Conservation (phyloP, 192 early-diverging fungal genomes). For the Entomortierella chlamydospora region DNA sequence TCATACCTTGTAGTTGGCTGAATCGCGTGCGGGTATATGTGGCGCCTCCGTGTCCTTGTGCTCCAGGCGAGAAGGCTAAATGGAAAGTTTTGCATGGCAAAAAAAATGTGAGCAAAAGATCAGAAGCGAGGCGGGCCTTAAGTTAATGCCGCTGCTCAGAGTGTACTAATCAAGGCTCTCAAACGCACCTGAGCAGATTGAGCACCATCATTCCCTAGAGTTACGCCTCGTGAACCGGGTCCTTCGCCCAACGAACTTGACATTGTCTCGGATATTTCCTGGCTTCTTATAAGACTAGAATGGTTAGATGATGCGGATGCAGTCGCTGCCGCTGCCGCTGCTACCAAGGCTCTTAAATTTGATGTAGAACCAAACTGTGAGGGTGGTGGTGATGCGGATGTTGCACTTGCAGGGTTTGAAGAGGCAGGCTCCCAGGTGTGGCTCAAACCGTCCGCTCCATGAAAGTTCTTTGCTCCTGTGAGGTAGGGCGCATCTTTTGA, state of each 20-base stretch:
- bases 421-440: conserved; percentile 41
- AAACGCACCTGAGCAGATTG: conserved; percentile 30
- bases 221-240: conserved; percentile 20
- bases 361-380: conserved; percentile 41
- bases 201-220: neutral
- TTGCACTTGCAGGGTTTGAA: conserved; percentile 11
- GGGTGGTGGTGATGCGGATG: conserved; percentile 3
- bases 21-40: conserved; percentile 28
- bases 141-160: conserved; percentile 3
- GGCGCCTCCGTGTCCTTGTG: conserved; percentile 12
- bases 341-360: conserved; percentile 36
- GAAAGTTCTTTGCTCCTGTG: conserved; percentile 5
- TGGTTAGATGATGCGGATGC: conserved; percentile 1
- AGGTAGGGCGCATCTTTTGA: conserved; percentile 52
- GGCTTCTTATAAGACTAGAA: conserved; percentile 2
- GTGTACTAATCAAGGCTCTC: conserved; percentile 17
- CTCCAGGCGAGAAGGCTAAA: conserved; percentile 13
- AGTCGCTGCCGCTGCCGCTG: conserved; percentile 17
- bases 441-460: conserved; percentile 25
- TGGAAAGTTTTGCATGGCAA: neutral
- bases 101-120: conserved; percentile 11
- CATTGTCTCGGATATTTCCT: neutral
- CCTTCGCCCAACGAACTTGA: conserved; percentile 8
- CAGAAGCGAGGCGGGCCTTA: neutral
- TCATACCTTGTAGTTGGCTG: conserved; percentile 48